These are phyloP conservation scores for Arthrobotrys megalospora DNA, from an alignment of 2,329 filamentous ascomycete species.

Conservation along the genomic window DNA sequence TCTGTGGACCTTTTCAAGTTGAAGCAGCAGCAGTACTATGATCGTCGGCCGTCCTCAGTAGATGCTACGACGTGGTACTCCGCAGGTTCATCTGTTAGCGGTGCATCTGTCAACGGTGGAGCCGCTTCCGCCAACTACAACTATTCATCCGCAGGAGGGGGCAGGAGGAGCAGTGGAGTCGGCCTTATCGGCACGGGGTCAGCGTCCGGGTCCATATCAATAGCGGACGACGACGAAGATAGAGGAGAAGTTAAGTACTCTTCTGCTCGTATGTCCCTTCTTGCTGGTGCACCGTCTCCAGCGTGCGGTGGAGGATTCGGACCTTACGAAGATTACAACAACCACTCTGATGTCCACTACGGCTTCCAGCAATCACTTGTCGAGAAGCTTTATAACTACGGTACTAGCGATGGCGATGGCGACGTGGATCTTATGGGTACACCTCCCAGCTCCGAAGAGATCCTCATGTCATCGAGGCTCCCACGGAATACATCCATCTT, in stretches of 20 bases:
- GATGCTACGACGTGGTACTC: conserved; percentile 47
- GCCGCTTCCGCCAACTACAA: conserved; percentile 18
- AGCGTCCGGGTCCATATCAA: conserved; percentile 11
- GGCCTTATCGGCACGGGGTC: conserved; percentile 26
- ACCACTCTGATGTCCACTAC: conserved; percentile 29
- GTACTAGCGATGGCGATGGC: not conserved
- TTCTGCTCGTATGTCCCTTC: conserved; percentile 33
- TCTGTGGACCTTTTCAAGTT: conserved; percentile 50
- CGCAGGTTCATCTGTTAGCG: conserved; percentile 41
- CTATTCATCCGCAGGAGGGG: conserved; percentile 13
- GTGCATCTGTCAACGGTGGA: conserved; percentile 22
- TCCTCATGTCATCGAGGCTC: not conserved
- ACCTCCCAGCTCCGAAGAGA: conserved; percentile 2
- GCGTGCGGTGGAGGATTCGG: conserved; percentile 36
- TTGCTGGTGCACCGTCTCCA: conserved; percentile 26
- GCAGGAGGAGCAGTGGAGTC: conserved; percentile 19
- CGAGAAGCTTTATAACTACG: conserved; percentile 46
- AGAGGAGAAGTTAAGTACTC: conserved; percentile 48
- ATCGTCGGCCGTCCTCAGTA: conserved; percentile 47
- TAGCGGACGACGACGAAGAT: conserved; percentile 44
- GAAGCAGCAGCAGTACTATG: conserved; percentile 48
- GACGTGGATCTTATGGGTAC: not conserved
- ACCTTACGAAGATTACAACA: conserved; percentile 7
- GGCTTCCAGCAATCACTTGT: conserved; percentile 36
- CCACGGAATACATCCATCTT: conserved; percentile 41